Percentiles rank a stretch among this genome's conserved stretches.
Conservation (phyloP, 371 early-diverging fungal species). For the Mucor mucedo region DNA sequence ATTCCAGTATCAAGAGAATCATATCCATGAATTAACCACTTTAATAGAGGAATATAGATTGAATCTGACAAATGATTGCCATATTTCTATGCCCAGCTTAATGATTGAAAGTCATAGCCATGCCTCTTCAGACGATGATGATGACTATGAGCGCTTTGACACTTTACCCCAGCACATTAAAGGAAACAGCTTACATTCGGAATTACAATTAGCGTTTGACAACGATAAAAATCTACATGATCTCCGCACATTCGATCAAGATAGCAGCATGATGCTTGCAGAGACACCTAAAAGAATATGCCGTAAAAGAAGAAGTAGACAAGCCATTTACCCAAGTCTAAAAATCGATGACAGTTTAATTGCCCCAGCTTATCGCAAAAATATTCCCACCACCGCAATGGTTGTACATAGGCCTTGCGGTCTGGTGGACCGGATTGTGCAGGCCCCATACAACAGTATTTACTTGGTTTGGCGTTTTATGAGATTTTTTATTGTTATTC, state of each 20-base stretch:
- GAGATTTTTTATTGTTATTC: conserved; percentile 6
- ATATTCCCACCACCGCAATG: background rate
- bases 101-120: background rate
- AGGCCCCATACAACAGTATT: background rate
- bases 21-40: conserved; percentile 37
- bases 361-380: conserved; percentile 1
- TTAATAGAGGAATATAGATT: conserved; percentile 48
- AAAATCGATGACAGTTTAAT: conserved; percentile 3
- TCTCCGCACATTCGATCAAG: background rate
- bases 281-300: background rate
- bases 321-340: background rate
- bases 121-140: conserved; percentile 7
- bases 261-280: background rate
- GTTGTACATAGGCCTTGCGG: background rate
- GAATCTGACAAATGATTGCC: conserved; percentile 12
- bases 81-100: background rate
- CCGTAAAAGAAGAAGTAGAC: background rate
- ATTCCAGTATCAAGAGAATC: conserved; percentile 37
- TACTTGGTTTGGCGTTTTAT: conserved; percentile 5
- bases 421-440: background rate
- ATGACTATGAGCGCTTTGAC: background rate
- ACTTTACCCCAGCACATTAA: background rate
- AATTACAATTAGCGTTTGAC: background rate
- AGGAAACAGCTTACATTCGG: background rate
- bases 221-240: background rate